Evolutionary conservation across 2,329 filamentous ascomycete genomes (phyloP).

Genomic region (Neofusicoccum umdonicola): DNA sequence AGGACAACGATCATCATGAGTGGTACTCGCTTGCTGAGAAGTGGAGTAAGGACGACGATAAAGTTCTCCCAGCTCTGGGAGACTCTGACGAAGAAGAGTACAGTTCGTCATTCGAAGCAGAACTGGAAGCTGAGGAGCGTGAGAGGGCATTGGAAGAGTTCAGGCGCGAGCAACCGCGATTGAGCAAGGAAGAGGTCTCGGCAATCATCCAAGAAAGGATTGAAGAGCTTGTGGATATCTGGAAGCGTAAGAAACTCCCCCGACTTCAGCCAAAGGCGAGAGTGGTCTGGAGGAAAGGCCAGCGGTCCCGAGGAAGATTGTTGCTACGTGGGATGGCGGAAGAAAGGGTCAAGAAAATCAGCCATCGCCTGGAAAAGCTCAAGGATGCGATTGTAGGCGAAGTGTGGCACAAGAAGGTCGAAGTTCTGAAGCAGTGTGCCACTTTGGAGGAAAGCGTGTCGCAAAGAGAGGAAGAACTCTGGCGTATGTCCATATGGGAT

Average conservation of each 20-base stretch:
- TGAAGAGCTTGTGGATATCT: constrained; percentile 50
- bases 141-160: constrained; percentile 45
- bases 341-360: constrained; percentile 42
- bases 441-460: constrained; percentile 65
- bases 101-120: constrained; percentile 23
- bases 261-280: constrained; percentile 58
- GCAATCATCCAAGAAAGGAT: constrained; percentile 56
- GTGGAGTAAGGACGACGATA: constrained; percentile 40
- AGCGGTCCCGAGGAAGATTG: constrained; percentile 39
- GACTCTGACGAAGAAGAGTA: constrained; percentile 48
- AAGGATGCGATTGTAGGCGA: constrained; percentile 52
- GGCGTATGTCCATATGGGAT: constrained; percentile 45
- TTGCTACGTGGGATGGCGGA: constrained; percentile 47
- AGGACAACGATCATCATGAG: constrained; percentile 21
- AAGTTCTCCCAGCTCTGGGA: constrained; percentile 52
- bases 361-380: constrained; percentile 56
- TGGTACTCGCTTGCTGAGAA: constrained; percentile 43
- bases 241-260: constrained; percentile 59
- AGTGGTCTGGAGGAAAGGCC: constrained; percentile 60
- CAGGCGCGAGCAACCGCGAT: constrained; percentile 20
- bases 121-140: constrained; percentile 44
- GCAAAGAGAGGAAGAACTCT: constrained; percentile 55
- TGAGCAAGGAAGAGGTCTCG: constrained; percentile 47
- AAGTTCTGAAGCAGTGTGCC: constrained; percentile 56
- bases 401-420: constrained; percentile 52